phyloP scores from a whole-genome alignment of 805 yeast species.

The Priceomyces melissophilus region DNA sequence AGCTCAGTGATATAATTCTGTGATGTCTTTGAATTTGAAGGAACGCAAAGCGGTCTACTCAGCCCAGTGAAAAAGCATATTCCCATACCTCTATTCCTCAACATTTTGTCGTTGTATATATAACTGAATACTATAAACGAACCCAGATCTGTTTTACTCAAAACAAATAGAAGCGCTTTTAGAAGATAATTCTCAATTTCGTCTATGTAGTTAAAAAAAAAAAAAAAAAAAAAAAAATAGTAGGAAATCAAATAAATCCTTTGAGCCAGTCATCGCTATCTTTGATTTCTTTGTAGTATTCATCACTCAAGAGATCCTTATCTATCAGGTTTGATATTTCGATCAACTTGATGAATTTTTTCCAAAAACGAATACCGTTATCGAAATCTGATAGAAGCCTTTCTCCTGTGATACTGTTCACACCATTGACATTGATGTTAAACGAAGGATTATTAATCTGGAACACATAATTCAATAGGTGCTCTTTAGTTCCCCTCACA shows the following conservation, averaged over 20 bases:
- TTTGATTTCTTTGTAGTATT: slow-evolving; percentile 17
- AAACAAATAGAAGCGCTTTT: no score
- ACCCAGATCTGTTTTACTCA: no score
- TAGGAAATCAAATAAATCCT: slow-evolving; percentile 9
- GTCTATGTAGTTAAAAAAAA: no score
- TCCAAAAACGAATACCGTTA: slow-evolving; percentile 35
- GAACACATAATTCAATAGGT: slow-evolving; percentile 33
- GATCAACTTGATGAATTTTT: slow-evolving; percentile 24
- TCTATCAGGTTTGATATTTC: slow-evolving; percentile 25
- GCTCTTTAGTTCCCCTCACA: slow-evolving; percentile 23
- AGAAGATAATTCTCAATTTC: no score
- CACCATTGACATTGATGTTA: slow-evolving; percentile 40
- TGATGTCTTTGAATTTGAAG: background rate
- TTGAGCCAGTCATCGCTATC: slow-evolving; percentile 32
- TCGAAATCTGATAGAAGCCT: slow-evolving; percentile 30
- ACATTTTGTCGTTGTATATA: no score
- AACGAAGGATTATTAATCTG: slow-evolving; percentile 37
- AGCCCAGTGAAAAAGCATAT: no score
- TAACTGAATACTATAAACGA: no score
- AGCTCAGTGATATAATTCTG: slow-evolving; percentile 3
- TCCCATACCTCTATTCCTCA: no score
- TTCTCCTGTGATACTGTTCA: slow-evolving; percentile 32
- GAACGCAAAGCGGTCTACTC: no score
- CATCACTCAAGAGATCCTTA: slow-evolving; percentile 21
- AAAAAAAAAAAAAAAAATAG: no score